These are phyloP conservation scores for Macrocybe gigantea DNA, from an alignment of 768 basidiomycete genomes.

Conservation along the genomic window DNA sequence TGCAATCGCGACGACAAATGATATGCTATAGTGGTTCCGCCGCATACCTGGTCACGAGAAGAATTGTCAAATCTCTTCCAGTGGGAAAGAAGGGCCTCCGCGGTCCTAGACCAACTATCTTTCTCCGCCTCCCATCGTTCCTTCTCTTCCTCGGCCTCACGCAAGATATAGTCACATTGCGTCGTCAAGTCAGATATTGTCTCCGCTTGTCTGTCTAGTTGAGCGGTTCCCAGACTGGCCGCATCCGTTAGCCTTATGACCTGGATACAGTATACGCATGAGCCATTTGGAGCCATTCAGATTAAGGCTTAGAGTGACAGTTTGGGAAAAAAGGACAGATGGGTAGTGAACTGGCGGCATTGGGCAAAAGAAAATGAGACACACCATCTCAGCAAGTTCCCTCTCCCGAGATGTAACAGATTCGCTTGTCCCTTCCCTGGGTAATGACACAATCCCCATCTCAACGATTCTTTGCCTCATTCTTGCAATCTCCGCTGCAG, in stretches of 20 bases:
- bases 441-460: conserved; percentile 28
- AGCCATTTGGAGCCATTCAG: no score
- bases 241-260: conserved; percentile 40
- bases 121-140: conserved; percentile 57
- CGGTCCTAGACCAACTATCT: conserved; percentile 58
- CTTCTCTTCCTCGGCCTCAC: conserved; percentile 51
- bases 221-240: conserved; percentile 31
- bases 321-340: background rate
- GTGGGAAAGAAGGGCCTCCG: conserved; percentile 58
- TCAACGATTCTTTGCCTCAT: conserved; percentile 44
- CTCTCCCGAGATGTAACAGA: conserved; percentile 31
- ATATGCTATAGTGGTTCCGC: no score
- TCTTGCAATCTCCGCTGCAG: conserved; percentile 37
- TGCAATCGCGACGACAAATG: no score
- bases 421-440: conserved; percentile 9
- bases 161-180: conserved; percentile 55
- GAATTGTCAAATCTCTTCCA: conserved; percentile 29
- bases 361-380: conserved; percentile 6
- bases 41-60: background rate
- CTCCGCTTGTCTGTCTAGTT: conserved; percentile 54
- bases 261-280: conserved; percentile 20
- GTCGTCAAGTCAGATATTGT: conserved; percentile 47
- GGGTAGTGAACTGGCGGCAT: no score
- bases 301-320: no score
- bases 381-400: conserved; percentile 55